A percentile compares a stretch with the other conserved stretches of the same genome.
Evolutionary conservation across 345 rosid species (phyloP).

Genomic region (Hypericum androsaemum): DNA sequence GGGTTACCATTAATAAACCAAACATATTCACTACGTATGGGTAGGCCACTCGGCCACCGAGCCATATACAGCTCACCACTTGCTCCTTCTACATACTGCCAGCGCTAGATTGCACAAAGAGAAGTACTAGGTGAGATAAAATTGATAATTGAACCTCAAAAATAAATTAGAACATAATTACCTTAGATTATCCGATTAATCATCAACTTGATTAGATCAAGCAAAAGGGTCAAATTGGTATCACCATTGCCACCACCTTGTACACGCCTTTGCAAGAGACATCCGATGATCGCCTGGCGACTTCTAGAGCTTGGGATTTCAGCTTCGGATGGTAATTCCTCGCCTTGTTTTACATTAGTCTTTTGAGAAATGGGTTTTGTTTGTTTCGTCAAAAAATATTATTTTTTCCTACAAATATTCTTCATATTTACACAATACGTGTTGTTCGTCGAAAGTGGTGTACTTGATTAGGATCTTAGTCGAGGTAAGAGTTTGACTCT

Average conservation of each 20-base stretch:
- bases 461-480: too few relatives aligned
- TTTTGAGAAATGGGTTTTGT: too few relatives aligned
- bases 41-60: slow-evolving; percentile 11
- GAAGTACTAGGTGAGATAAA: slow-evolving; percentile 4
- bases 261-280: slow-evolving; percentile 55
- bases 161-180: neutral
- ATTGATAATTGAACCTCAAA: neutral
- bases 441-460: too few relatives aligned
- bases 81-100: slow-evolving; percentile 19
- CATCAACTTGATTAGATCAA: slow-evolving; percentile 26
- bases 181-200: too few relatives aligned
- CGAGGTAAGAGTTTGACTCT: too few relatives aligned
- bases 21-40: slow-evolving; percentile 8
- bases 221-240: slow-evolving; percentile 78
- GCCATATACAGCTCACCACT: slow-evolving; percentile 12
- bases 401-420: too few relatives aligned
- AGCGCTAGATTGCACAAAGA: slow-evolving; percentile 7
- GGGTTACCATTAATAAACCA: slow-evolving; percentile 27
- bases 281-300: slow-evolving; percentile 48
- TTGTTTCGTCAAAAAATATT: too few relatives aligned
- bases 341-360: too few relatives aligned
- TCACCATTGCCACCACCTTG: slow-evolving; percentile 64
- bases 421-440: too few relatives aligned
- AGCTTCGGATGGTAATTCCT: slow-evolving; percentile 68
- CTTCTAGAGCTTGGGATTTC: slow-evolving; percentile 71